Base-by-base conservation (phyloP, 805 yeast species). In the Teunomyces funiuensis region DNA sequence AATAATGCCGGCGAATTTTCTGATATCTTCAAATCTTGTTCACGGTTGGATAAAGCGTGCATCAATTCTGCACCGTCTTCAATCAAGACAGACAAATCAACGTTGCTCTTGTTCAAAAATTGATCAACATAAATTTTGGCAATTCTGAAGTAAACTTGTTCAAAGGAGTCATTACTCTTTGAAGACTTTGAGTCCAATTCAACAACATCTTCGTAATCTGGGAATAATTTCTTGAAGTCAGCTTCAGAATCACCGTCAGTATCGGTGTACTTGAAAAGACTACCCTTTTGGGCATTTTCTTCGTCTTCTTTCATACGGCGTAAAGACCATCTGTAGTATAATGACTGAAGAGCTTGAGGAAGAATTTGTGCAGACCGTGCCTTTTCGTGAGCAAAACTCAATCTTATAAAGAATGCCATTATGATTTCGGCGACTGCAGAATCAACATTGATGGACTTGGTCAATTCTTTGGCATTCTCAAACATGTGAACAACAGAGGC, bases 161-260 rank as follows among this genome's bases (percentile, higher is more conserved):
- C 80, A 28, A 76, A 55, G 30, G 49, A 31, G 39, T 48, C 65
- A 15, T 60, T 55, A 4, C 42, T 53, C 44, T 44, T 53, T 4
- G 45, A 44, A 6, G 40, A 17, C 3, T 25, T 29, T 0, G 49
- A 33, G 6, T 48, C 54, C 19, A 28, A n/a, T 19, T 74, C 76
- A 39, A 80, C 57, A 4, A 79, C 75, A 7, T 84, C 86, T 37
- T 86, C 95, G 48, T 79, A 88, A 57, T 88, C 96, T 0, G 97
- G 97, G 74, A 91, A 91, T 65, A 90, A 58, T n/a, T 55, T 56
- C 52, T 67, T 76, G 65, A 90, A 88, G 41, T 90, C 97, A n/a
- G 75, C 80, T 48, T 88, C 97, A 3, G 77, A 76, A 42, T 85
- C 88, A 13, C 73, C 74, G 2, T 78, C 77, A 2, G 79, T 77